A percentile compares a stretch with the other conserved stretches of the same genome.
These are phyloP conservation scores for Clarireedia homoeocarpa DNA, from an alignment of 2,329 filamentous ascomycete species.

Conservation along the genomic window DNA sequence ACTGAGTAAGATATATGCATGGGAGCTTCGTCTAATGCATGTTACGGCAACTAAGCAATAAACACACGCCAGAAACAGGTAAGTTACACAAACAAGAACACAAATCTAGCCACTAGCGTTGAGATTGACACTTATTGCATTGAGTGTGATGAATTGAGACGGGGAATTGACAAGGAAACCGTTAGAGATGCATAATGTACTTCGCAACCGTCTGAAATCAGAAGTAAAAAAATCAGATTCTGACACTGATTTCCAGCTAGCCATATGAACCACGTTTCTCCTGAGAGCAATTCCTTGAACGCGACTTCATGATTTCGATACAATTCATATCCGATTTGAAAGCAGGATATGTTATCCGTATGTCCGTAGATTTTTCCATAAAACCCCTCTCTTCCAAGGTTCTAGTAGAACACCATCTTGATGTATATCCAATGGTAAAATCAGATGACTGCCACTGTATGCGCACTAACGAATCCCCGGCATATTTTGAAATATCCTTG, in stretches of 20 bases:
- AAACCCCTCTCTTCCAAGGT: constrained; percentile 4
- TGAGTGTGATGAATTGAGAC: not conserved
- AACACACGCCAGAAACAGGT: not conserved
- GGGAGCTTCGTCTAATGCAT: not conserved
- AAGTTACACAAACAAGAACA: not conserved
- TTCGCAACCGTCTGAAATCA: too few relatives aligned
- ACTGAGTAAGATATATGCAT: not conserved
- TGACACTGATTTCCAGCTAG: not conserved
- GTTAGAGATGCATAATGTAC: not conserved
- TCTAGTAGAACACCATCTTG: not conserved
- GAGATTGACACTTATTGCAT: not conserved
- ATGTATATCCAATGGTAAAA: not conserved
- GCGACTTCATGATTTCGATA: not conserved
- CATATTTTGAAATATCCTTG: not conserved
- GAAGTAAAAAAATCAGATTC: not conserved
- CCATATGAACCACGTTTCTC: too few relatives aligned
- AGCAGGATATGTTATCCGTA: not conserved
- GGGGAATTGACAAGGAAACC: not conserved
- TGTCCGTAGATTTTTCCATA: not conserved
- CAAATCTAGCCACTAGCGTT: not conserved
- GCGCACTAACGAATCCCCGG: constrained; percentile 5
- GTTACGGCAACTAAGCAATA: not conserved
- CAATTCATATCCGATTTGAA: not conserved
- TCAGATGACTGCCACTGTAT: constrained; percentile 11
- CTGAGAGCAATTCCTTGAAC: not conserved